Evolutionary conservation across 768 basidiomycete genomes (phyloP).

Genomic region (Suillus brevipes): DNA sequence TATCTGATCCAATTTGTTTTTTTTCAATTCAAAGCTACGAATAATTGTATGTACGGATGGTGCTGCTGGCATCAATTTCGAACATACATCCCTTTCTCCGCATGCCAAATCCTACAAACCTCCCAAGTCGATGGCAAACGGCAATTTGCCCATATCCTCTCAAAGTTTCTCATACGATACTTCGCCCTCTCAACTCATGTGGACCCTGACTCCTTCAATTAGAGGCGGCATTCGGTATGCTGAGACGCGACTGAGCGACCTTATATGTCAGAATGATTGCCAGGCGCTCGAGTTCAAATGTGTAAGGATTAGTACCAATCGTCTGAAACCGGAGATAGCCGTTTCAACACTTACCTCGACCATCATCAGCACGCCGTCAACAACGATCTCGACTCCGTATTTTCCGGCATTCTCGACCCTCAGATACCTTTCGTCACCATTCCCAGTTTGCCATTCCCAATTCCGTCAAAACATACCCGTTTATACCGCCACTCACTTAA

Average conservation of each 20-base stretch:
- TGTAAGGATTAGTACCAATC: too few relatives aligned
- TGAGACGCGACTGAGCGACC: conserved; percentile 89
- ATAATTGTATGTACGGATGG: conserved; percentile 95
- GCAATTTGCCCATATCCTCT: conserved; percentile 12
- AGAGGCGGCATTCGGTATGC: conserved; percentile 88
- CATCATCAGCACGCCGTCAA: too few relatives aligned
- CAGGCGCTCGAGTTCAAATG: conserved; percentile 93
- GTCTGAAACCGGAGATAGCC: too few relatives aligned
- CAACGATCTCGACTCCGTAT: too few relatives aligned
- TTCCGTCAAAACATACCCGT: too few relatives aligned
- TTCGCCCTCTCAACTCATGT: conserved; percentile 93
- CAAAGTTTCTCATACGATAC: conserved; percentile 50
- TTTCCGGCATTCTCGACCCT: too few relatives aligned
- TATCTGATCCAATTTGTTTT: neutral
- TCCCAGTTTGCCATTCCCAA: too few relatives aligned
- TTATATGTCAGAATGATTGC: conserved; percentile 98
- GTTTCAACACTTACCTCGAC: too few relatives aligned
- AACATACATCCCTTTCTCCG: conserved; percentile 89
- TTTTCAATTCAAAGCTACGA: conserved; percentile 61
- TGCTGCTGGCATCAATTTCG: conserved; percentile 96
- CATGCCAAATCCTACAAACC: conserved; percentile 74
- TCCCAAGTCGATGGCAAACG: conserved; percentile 32
- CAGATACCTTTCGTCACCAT: too few relatives aligned
- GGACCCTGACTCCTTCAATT: conserved; percentile 84
- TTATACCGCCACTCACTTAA: too few relatives aligned